Evolutionary conservation across 805 yeast species (phyloP), one percentile per base, ranked within the genome.

Genomic region (Yamadazyma nakazawae): DNA sequence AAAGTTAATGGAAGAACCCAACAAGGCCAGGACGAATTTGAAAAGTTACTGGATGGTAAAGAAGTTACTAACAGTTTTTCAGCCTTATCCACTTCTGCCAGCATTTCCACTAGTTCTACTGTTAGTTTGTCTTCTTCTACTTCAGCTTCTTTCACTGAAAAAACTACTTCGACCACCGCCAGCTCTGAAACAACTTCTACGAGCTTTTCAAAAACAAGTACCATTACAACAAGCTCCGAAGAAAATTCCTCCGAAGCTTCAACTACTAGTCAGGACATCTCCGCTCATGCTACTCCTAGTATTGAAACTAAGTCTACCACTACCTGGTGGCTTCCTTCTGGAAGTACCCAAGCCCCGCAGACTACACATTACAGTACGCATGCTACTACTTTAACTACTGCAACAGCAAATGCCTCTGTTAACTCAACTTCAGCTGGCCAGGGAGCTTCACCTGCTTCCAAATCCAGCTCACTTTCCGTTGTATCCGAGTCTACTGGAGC

Each of bases 1-100:
- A 59, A 67, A 43, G 75, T 88, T 34, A 75, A 81, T 54, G 91
- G 90, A 24, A 77, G 88, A 64, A 55, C 62, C 36, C 61, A 58
- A 0, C 59, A 71, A 47, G 85, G 78, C n/a, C 61, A 67, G 30
- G 18, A 46, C 2, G 65, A 61, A 30, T 59, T 61, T 53, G 64
- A 59, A 26, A 53, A 58, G 7, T 63, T 77, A 37, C 68, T 63
- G 19, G 50, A 54, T 30, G 74, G 70, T 40, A 65, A 57, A 16
- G 54, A 62, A 40, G 57, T 57, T 21, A 19, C 18, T 8, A 14
- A 14, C 14, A 40, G 11, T n/a, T 16, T 13, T 34, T 34, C 37
- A 17, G 25, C 41, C 19, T 18, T 41, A 13, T 5, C 37, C 3
- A 11, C 41, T 5, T n/a, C 43, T 6, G 9, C 49, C 25, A 31